A percentile compares a stretch with the other conserved stretches of the same genome.
These are phyloP conservation scores for Pseudogymnoascus sp. DNA, from an alignment of 2,329 filamentous ascomycete species.

Conservation along the genomic window DNA sequence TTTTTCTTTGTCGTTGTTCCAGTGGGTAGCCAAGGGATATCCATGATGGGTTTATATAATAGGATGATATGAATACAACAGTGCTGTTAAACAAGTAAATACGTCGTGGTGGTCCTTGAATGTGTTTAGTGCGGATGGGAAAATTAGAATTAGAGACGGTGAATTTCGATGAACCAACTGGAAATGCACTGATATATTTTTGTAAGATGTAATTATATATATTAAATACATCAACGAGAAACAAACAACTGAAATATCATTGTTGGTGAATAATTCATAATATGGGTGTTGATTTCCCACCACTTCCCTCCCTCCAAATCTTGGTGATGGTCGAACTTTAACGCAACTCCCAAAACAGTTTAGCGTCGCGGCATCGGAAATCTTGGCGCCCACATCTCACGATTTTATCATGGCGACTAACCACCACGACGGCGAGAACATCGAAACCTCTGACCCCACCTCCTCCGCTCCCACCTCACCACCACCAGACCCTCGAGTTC, in stretches of 20 bases:
- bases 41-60: background rate
- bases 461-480: background rate
- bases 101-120: background rate
- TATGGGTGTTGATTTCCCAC: background rate
- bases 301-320: background rate
- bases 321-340: background rate
- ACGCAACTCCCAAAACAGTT: background rate
- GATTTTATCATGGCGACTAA: background rate
- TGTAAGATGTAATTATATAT: background rate
- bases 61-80: background rate
- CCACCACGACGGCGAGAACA: background rate
- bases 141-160: background rate
- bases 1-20: background rate
- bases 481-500: background rate
- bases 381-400: background rate
- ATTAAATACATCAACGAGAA: background rate
- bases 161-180: background rate
- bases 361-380: background rate
- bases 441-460: background rate
- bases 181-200: background rate
- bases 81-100: background rate
- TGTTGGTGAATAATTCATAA: background rate
- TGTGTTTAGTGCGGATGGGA: background rate
- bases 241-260: background rate
- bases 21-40: background rate